Evolutionary conservation across 768 basidiomycete genomes (phyloP).

Genomic region (Sistotremastrum niveocremeum): DNA sequence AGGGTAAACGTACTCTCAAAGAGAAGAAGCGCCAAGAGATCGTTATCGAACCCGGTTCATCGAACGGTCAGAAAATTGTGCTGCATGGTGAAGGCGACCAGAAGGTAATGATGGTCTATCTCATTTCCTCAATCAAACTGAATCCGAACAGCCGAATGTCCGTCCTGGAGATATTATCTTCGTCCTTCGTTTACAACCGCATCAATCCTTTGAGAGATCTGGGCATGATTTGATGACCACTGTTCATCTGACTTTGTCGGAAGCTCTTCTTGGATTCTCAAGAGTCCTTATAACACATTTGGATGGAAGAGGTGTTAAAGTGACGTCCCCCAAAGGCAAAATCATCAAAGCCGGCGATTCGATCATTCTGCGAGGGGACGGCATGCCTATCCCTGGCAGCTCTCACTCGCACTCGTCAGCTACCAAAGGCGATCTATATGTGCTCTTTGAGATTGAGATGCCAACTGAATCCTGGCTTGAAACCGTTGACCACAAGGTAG

Average conservation of each 20-base stretch:
- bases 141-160: constrained; percentile 49
- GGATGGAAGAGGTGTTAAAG: constrained; percentile 81
- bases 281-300: constrained; percentile 84
- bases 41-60: constrained; percentile 76
- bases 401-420: constrained; percentile 42
- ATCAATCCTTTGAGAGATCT: constrained; percentile 73
- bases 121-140: constrained; percentile 3
- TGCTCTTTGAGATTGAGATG: constrained; percentile 83
- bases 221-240: constrained; percentile 70
- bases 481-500: constrained; percentile 46
- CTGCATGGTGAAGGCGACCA: constrained; percentile 90
- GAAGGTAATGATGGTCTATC: constrained; percentile 33
- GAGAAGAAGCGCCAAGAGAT: constrained; percentile 88
- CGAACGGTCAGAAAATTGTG: constrained; percentile 71
- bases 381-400: constrained; percentile 48
- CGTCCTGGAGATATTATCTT: constrained; percentile 90
- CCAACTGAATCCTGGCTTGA: constrained; percentile 67
- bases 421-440: constrained; percentile 66
- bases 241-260: constrained; percentile 80
- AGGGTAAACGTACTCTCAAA: constrained; percentile 68
- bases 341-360: constrained; percentile 63
- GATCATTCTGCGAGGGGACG: constrained; percentile 70
- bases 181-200: constrained; percentile 49
- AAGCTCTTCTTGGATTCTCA: constrained; percentile 90
- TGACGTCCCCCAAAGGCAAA: constrained; percentile 60